Evolutionary conservation across 2,329 filamentous ascomycete genomes (phyloP).

Genomic region (Apiospora saccharicola): DNA sequence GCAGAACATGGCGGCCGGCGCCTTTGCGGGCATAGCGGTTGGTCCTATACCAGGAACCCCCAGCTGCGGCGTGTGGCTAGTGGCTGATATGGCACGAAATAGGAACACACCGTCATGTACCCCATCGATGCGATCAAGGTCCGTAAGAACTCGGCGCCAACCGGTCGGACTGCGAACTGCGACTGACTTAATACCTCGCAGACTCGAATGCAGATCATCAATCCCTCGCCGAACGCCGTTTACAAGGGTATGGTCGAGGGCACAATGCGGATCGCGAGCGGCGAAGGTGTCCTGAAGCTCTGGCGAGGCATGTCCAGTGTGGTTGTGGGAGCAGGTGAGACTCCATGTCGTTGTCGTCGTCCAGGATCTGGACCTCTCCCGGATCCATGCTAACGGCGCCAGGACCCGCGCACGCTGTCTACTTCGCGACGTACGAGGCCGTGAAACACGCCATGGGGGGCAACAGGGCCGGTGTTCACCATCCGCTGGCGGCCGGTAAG

Average conservation of each 20-base stretch:
- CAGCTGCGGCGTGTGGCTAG: not conserved
- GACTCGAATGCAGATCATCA: slow-evolving; percentile 98
- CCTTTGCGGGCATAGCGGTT: slow-evolving; percentile 96
- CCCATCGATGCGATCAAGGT: slow-evolving; percentile 98
- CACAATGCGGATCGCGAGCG: slow-evolving; percentile 88
- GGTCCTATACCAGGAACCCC: slow-evolving; percentile 39
- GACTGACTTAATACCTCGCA: slow-evolving; percentile 48
- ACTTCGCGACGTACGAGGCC: slow-evolving; percentile 97
- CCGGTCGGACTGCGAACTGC: slow-evolving; percentile 29
- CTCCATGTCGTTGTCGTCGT: not conserved
- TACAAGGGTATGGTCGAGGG: slow-evolving; percentile 93
- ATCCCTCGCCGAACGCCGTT: slow-evolving; percentile 79
- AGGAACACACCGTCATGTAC: slow-evolving; percentile 99
- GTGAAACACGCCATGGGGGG: slow-evolving; percentile 97
- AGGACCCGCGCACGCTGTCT: slow-evolving; percentile 97
- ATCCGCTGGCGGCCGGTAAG: slow-evolving; percentile 90
- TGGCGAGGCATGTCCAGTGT: slow-evolving; percentile 98
- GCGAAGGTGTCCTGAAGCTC: slow-evolving; percentile 88
- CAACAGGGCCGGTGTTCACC: slow-evolving; percentile 85
- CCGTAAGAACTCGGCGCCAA: slow-evolving; percentile 30
- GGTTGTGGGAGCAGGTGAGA: slow-evolving; percentile 88
- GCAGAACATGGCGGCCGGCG: slow-evolving; percentile 95
- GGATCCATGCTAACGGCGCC: not conserved
- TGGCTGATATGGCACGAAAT: slow-evolving; percentile 33
- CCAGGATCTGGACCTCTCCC: slow-evolving; percentile 5